Base-by-base conservation (phyloP, 2,329 filamentous ascomycete genomes). In the Ceratocystis destructans region DNA sequence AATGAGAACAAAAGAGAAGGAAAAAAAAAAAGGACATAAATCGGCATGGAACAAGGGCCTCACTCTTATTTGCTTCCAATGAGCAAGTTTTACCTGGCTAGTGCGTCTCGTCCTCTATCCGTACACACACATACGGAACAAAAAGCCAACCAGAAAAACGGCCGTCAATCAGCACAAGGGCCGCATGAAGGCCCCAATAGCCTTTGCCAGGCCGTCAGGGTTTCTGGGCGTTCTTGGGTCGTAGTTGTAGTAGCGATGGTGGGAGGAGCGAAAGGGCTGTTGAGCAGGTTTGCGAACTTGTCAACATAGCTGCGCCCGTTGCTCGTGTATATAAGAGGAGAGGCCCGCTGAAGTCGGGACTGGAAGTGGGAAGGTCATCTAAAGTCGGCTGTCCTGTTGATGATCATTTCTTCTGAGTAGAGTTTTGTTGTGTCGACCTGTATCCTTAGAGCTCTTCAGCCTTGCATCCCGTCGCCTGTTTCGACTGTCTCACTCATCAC, bases 1-100 rank as follows among this genome's bases (percentile, higher is more conserved):
- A 50, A 50, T 50, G 48, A 50, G 48, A 50, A 20, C 17, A 20
- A 25, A 53, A 53, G 48, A 25, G 48, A 53, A 53, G 22, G 17
- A 53, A 53, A 25, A 25, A 50, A 50, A 50, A 48, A 20, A 5
- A 6, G 12, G 12, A n/a, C 6, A 59, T 5, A 8, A 37, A 59
- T n/a, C 22, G 48, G 22, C 6, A 53, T 8, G 48, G 48, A 53
- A 8, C n/a, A 53, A 59, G 28, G 55, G 55, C 55, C 55, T 59
- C 55, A 37, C 55, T 59, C 22, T 37, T n/a, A 20, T 59, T 59
- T 31, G 15, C 22, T 37, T 8, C n/a, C 33, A 8, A 8, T 59
- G 55, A 59, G 55, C 55, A 59, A 59, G 55, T 59, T 59, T 59
- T 59, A 31, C 55, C 55, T 59, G 55, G 55, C 31, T 33, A n/a